Evolutionary conservation across 2,329 filamentous ascomycete genomes (phyloP).

Genomic region (Sporothrix dimorphospora): DNA sequence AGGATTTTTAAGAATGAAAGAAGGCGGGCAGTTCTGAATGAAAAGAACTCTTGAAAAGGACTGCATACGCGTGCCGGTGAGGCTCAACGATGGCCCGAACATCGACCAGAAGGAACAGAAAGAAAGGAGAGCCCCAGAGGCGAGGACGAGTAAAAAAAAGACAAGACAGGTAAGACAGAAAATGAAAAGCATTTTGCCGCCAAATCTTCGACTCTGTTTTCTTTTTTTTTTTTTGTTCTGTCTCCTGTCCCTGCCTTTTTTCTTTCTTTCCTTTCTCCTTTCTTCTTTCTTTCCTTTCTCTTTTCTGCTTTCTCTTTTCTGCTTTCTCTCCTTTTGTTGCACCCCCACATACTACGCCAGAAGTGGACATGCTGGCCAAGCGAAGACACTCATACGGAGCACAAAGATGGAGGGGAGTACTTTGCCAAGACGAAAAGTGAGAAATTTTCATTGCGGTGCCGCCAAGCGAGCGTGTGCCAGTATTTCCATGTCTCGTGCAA

Average conservation of each 20-base stretch:
- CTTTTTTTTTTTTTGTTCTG: not conserved
- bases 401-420: not conserved
- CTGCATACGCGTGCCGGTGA: too few species aligned
- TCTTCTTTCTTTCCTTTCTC: not conserved
- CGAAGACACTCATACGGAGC: not conserved
- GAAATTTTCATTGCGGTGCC: not conserved
- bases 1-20: not conserved
- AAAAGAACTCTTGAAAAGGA: too few species aligned
- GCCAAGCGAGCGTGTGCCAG: not conserved
- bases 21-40: not conserved
- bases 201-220: not conserved
- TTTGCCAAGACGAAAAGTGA: conserved; percentile 18
- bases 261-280: not conserved
- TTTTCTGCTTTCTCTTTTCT: not conserved
- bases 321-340: not conserved
- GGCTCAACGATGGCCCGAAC: too few species aligned
- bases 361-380: not conserved
- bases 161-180: not conserved
- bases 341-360: conserved; percentile 10
- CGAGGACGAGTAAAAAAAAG: not conserved
- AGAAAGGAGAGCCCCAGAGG: not conserved
- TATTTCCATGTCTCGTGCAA: too few species aligned
- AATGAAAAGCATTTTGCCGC: not conserved
- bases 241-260: too few species aligned
- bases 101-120: not conserved